Evolutionary conservation across 2,329 filamentous ascomycete species (phyloP), one percentile per base, ranked within the genome.

Genomic region (Thermoascus crustaceus): DNA sequence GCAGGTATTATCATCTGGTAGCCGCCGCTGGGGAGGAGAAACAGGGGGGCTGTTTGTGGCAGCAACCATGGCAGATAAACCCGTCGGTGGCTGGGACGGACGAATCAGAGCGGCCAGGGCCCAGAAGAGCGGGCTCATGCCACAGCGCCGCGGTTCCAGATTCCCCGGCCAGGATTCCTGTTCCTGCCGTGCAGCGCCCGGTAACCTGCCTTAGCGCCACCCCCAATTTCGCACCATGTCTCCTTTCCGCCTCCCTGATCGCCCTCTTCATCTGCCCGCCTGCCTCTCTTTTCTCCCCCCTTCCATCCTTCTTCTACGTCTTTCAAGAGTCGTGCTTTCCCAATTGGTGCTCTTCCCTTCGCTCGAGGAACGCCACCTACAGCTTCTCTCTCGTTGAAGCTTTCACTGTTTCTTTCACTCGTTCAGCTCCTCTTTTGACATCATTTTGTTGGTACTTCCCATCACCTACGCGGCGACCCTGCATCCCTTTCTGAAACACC

Each of bases 371-470:
- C 22, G 32, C 34, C 45, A 41, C 23, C 30, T 29, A 41, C 47
- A 48, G 53, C 56, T 58, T 58, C 54, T 51, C 47, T 44, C 44
- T 55, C 53, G 48, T 52, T 53, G 45, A 51, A 53, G 43, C 43
- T 43, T 44, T 44, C 33, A 38, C 44, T 47, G 49, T 43, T 46
- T 47, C 52, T 45, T 46, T 43, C 58, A 54, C 51, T 61, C 57
- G 53, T 61, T 58, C 43, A 46, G 34, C 39, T 42, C 45, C 40
- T 39, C 43, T 46, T 45, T 46, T n/a, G n/a, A n/a, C n/a, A n/a
- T n/a, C n/a, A n/a, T n/a, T n/a, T n/a, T n/a, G n/a, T 48, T 46
- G 42, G 39, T 39, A 42, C 42, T 42, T 46, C 37, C 47, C 47
- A 53, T 50, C 43, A 51, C n/a, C n/a, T n/a, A n/a, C n/a, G 47